Evolutionary conservation across 495 filamentous ascomycete species (phyloP).

Genomic region (Penicillium steckii): DNA sequence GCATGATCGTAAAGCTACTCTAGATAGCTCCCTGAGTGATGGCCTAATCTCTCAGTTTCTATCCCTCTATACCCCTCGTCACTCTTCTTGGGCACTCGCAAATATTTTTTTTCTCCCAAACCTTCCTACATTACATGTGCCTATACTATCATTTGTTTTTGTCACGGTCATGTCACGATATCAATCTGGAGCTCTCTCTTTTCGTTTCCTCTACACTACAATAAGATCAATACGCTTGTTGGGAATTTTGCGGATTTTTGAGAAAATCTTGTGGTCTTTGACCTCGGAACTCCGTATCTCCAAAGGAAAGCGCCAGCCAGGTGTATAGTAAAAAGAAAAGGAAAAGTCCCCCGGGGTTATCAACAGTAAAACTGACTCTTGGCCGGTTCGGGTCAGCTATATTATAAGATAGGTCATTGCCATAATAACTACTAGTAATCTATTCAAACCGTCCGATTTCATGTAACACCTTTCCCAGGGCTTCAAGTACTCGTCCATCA

Average conservation of each 20-base stretch:
- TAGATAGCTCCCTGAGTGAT: background rate
- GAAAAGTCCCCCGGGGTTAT: too few relatives aligned
- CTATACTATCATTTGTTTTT: constrained; percentile 8
- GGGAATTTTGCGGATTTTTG: background rate
- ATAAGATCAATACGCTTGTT: background rate
- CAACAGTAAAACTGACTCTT: too few relatives aligned
- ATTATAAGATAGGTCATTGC: too few relatives aligned
- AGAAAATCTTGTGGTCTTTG: too few relatives aligned
- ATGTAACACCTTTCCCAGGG: constrained; percentile 64
- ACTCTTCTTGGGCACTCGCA: constrained; percentile 7
- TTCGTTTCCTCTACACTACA: constrained; percentile 4
- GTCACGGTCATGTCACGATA: constrained; percentile 18
- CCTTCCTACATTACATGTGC: constrained; percentile 5
- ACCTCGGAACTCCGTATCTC: too few relatives aligned
- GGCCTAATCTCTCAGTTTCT: constrained; percentile 1
- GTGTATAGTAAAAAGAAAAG: too few relatives aligned
- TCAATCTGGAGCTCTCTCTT: constrained; percentile 21
- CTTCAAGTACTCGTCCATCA: constrained; percentile 57
- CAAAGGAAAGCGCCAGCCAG: too few relatives aligned
- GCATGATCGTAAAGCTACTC: constrained; percentile 24
- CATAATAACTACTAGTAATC: background rate
- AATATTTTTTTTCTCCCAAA: background rate
- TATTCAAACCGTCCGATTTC: constrained; percentile 55
- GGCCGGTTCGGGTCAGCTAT: too few relatives aligned
- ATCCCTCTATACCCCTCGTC: constrained; percentile 4